These are phyloP conservation scores for Erigeron philadelphicus DNA, from an alignment of 140 eudicot genomes.

Conservation along the genomic window DNA sequence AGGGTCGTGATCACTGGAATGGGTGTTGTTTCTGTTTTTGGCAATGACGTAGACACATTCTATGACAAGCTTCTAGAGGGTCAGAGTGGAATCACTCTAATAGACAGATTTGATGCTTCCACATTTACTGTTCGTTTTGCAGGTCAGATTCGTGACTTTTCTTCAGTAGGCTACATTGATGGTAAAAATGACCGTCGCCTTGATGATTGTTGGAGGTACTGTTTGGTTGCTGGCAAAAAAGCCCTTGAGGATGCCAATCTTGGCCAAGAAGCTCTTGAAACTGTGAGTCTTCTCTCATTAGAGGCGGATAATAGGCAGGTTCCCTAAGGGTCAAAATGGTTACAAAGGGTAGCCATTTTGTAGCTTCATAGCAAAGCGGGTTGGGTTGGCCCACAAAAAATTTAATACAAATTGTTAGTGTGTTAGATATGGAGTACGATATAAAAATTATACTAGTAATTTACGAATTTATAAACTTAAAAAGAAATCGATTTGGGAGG, in stretches of 20 bases:
- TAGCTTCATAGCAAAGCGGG: not conserved
- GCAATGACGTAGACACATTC: slow-evolving; percentile 55
- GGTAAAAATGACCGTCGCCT: slow-evolving; percentile 80
- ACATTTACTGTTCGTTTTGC: slow-evolving; percentile 54
- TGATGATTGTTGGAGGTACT: slow-evolving; percentile 69
- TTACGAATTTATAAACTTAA: not conserved
- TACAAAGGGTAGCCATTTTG: not conserved
- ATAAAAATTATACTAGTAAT: not conserved
- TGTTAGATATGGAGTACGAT: not conserved
- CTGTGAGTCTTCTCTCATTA: slow-evolving; percentile 33
- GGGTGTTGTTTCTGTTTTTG: slow-evolving; percentile 77
- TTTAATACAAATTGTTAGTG: not conserved
- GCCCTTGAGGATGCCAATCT: slow-evolving; percentile 68
- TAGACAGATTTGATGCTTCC: slow-evolving; percentile 74
- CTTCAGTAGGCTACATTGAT: slow-evolving; percentile 64
- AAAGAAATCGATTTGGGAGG: not conserved
- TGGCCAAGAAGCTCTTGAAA: slow-evolving; percentile 45
- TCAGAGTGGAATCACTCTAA: slow-evolving; percentile 55
- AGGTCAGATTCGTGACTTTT: slow-evolving; percentile 68
- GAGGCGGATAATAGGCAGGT: too few species aligned
- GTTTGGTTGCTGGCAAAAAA: slow-evolving; percentile 71
- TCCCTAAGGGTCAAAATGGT: not conserved
- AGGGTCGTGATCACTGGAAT: slow-evolving; percentile 74
- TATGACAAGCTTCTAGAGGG: slow-evolving; percentile 68
- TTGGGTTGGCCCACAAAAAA: too few species aligned